Evolutionary conservation across 805 yeast species (phyloP), one percentile per base, ranked within the genome.

Genomic region (Clavispora carvajalis): DNA sequence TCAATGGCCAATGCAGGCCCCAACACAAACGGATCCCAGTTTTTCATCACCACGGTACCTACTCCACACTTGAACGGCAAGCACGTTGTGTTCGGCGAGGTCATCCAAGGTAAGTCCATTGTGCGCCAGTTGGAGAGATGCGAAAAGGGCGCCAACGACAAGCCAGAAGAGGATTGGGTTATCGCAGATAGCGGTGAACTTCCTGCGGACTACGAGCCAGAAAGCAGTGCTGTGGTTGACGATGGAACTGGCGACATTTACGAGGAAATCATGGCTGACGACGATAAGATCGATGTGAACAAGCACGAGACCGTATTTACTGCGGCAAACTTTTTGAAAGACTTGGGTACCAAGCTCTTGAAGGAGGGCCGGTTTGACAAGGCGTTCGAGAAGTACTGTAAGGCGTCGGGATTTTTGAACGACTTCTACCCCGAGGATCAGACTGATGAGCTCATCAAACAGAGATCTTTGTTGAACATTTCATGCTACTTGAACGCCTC

Each of bases 1-100:
- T 87, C 96, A 48, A 91, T 91, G 97, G 97, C 97, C 65, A 91
- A 91, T 65, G 95, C 97, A 50, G 97, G 97, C 56, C 95, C 95
- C 68, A 86, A 88, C 82, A 87, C 97, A 73, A 91, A 91, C 73
- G 97, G 97, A 43, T 89, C 96, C 41, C 98, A 90, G 73, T 90
- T 90, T 72, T 90, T 91, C 79, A 84, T 88, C 73, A 88, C 96
- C 66, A 88, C 96, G 43, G 90, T 85, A 40, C 74, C 82, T 52
- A 74, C 83, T 58, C 84, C 93, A 46, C 86, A 93, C 91, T 77
- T 90, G 66, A 95, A 89, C 60, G 96, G 95, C 49, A 82, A 83
- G 71, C 95, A 89, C 76, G 95, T 87, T 60, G 96, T 93, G 3
- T 93, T 93, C 60, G 99, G 99, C 47, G 79, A 85, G 60, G 89